Conservation (phyloP, 2,329 filamentous ascomycete genomes). For the Gyromitra esculenta region DNA sequence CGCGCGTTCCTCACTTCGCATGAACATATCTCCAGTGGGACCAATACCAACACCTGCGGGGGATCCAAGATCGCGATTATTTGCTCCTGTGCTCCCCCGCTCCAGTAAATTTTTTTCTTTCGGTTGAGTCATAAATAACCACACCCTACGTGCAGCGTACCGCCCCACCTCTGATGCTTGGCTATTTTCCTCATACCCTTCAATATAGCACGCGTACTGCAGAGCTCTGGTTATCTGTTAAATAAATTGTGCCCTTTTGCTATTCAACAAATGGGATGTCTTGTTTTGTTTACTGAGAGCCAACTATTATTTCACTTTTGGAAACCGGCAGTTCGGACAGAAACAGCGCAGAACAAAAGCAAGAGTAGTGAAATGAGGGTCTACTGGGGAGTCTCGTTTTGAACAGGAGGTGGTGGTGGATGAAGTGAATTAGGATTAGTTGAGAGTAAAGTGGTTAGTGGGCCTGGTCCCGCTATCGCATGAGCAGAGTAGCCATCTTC, state of each 20-base stretch:
- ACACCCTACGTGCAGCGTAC: conserved; percentile 36
- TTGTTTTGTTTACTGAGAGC: not conserved
- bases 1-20: conserved; percentile 22
- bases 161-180: conserved; percentile 45
- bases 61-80: conserved; percentile 44
- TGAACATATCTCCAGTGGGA: conserved; percentile 23
- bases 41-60: conserved; percentile 35
- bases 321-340: conserved; percentile 22
- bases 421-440: conserved; percentile 25
- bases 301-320: conserved; percentile 6
- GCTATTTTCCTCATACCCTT: conserved; percentile 10
- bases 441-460: conserved; percentile 31
- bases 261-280: conserved; percentile 17
- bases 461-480: conserved; percentile 6
- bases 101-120: conserved; percentile 9
- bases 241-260: not conserved
- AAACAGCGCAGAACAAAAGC: conserved; percentile 28
- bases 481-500: conserved; percentile 27
- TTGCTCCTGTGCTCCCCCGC: conserved; percentile 26
- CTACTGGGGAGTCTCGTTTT: conserved; percentile 32
- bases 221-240: not conserved
- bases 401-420: conserved; percentile 1
- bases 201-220: conserved; percentile 13
- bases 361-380: not conserved
- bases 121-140: conserved; percentile 51